Conservation (phyloP, 495 filamentous ascomycete genomes). For the Neurospora sp. region DNA sequence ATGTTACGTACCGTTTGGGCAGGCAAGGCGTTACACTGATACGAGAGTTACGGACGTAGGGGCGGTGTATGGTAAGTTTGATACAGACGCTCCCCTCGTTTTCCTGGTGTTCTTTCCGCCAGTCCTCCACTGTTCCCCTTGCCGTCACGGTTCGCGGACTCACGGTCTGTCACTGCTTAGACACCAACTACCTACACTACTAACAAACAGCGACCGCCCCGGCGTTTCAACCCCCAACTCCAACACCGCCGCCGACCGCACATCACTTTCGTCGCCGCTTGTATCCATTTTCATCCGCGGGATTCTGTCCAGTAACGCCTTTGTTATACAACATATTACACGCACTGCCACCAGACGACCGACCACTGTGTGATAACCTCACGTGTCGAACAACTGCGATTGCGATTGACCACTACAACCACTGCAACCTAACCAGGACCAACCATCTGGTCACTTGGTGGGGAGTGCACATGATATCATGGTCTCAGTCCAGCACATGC, state of each 20-base stretch:
- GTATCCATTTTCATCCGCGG: background rate
- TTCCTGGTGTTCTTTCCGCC: background rate
- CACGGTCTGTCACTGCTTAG: background rate
- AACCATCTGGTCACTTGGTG: background rate
- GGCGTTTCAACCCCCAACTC: background rate
- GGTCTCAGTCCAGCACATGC: background rate
- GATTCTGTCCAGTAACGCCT: background rate
- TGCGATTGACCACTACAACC: background rate
- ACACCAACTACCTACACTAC: background rate
- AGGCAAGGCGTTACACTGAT: background rate
- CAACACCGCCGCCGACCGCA: background rate
- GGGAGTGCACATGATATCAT: background rate
- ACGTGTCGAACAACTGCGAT: background rate
- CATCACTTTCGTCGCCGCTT: background rate
- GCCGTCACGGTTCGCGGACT: background rate
- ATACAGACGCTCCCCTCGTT: background rate
- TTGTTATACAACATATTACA: background rate
- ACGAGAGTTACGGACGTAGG: background rate
- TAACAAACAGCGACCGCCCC: background rate
- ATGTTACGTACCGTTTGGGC: background rate
- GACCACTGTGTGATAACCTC: background rate
- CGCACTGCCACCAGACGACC: background rate
- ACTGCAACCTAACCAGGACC: background rate
- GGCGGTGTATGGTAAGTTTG: background rate
- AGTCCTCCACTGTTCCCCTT: background rate